Conservation (phyloP, 2,329 filamentous ascomycete genomes). For the Colletotrichum liaoningense region DNA sequence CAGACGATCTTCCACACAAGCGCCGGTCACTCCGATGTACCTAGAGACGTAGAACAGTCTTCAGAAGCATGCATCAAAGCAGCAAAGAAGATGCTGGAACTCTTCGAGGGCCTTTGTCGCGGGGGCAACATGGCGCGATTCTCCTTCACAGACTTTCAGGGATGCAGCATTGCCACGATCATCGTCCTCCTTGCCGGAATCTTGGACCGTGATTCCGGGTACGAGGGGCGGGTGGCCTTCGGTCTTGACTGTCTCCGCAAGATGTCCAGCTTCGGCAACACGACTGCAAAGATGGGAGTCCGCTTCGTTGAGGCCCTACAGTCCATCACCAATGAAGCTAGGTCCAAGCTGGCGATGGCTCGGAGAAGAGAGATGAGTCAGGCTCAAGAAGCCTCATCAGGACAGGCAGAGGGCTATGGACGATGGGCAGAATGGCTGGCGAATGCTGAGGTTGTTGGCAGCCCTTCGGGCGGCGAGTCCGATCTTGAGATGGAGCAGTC, state of each 20-base stretch:
- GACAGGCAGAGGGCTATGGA: slow-evolving; percentile 23
- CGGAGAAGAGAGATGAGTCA: neutral
- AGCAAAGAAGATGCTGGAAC: slow-evolving; percentile 44
- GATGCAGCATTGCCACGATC: slow-evolving; percentile 51
- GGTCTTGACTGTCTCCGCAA: slow-evolving; percentile 45
- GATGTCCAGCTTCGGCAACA: slow-evolving; percentile 47
- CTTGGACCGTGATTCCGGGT: slow-evolving; percentile 46
- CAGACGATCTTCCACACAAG: slow-evolving; percentile 34
- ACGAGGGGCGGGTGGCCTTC: slow-evolving; percentile 43
- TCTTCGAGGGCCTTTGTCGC: slow-evolving; percentile 44
- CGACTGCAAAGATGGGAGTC: slow-evolving; percentile 40
- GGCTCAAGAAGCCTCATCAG: neutral
- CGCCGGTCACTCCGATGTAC: slow-evolving; percentile 9
- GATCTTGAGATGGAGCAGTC: neutral
- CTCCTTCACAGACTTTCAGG: slow-evolving; percentile 53
- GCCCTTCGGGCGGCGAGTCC: neutral
- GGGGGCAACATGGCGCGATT: slow-evolving; percentile 48
- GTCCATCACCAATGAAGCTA: slow-evolving; percentile 39
- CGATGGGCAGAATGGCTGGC: slow-evolving; percentile 40
- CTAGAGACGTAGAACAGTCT: slow-evolving; percentile 34
- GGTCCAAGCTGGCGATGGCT: slow-evolving; percentile 27
- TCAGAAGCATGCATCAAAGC: slow-evolving; percentile 45
- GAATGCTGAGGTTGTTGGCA: neutral
- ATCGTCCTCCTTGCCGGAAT: slow-evolving; percentile 48
- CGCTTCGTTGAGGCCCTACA: slow-evolving; percentile 41